phyloP scores from a whole-genome alignment of 2,329 filamentous ascomycete genomes.

The Cordyceps sp. region DNA sequence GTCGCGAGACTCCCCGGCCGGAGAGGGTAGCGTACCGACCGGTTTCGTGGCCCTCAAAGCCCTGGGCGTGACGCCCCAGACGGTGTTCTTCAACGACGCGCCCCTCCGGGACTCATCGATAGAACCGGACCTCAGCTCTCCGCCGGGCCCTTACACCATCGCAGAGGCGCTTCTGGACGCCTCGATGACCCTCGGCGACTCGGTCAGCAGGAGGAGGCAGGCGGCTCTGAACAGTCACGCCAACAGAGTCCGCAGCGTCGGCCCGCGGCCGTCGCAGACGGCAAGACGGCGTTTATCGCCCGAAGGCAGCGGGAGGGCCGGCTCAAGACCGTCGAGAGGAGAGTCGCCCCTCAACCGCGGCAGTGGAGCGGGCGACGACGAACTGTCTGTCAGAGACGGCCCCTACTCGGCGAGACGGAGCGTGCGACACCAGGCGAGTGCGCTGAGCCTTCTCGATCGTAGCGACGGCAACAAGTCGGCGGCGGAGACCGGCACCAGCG shows the following conservation, averaged over 20 bases:
- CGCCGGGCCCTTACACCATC: conserved; percentile 51
- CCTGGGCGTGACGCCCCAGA: conserved; percentile 67
- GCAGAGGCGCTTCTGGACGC: conserved; percentile 84
- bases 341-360: conserved; percentile 14
- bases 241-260: conserved; percentile 22
- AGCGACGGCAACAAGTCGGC: conserved; percentile 41
- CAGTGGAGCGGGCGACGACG: conserved; percentile 14
- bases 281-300: conserved; percentile 14
- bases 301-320: conserved; percentile 11
- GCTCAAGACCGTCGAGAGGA: conserved; percentile 20
- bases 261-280: conserved; percentile 10
- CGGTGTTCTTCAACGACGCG: conserved; percentile 79
- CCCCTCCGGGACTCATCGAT: conserved; percentile 28
- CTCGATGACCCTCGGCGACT: conserved; percentile 69
- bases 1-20: conserved; percentile 28
- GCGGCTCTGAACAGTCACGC: conserved; percentile 34
- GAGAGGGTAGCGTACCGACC: conserved; percentile 15
- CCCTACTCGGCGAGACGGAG: conserved; percentile 25
- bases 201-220: conserved; percentile 34
- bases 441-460: conserved; percentile 39
- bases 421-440: conserved; percentile 42
- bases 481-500: conserved; percentile 41
- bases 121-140: conserved; percentile 13
- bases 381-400: conserved; percentile 20
- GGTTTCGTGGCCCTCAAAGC: conserved; percentile 54